phyloP scores from a whole-genome alignment of 1,284 basidiomycete genomes.

The Sporisorium iseilematis-ciliati region DNA sequence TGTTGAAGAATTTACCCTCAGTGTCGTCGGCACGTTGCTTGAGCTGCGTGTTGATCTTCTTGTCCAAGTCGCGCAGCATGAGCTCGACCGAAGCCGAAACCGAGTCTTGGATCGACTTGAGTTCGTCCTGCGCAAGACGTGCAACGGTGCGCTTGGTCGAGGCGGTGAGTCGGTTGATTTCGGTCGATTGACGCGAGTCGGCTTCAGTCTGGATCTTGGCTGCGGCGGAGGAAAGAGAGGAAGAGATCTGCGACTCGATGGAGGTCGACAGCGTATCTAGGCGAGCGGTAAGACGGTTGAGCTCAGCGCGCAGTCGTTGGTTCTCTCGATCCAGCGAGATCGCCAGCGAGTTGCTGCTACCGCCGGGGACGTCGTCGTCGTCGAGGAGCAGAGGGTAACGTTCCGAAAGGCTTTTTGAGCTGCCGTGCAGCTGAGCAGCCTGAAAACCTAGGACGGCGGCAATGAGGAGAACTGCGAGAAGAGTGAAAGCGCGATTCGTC shows the following conservation, averaged over 20 bases:
- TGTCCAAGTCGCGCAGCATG: conserved; percentile 46
- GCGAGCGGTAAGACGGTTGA: conserved; percentile 23
- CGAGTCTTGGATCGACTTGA: conserved; percentile 36
- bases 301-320: conserved; percentile 28
- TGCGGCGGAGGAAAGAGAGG: conserved; percentile 22
- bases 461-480: conserved; percentile 2
- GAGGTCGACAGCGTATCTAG: conserved; percentile 32
- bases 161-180: conserved; percentile 29
- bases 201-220: conserved; percentile 34
- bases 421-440: neutral
- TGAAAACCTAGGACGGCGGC: neutral
- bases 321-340: conserved; percentile 36
- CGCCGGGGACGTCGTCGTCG: conserved; percentile 25
- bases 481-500: neutral
- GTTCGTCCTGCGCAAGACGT: conserved; percentile 43
- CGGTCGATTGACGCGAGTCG: conserved; percentile 29
- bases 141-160: conserved; percentile 37
- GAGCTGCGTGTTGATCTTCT: conserved; percentile 32
- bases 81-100: conserved; percentile 37
- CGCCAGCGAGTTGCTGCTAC: conserved; percentile 2
- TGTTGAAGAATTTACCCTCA: conserved; percentile 29
- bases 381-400: neutral
- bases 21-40: conserved; percentile 48
- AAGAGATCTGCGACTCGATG: conserved; percentile 34
- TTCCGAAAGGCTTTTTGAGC: neutral